Evolutionary conservation across 2,329 filamentous ascomycete species (phyloP).

Genomic region (Rhynchosporium secalis): DNA sequence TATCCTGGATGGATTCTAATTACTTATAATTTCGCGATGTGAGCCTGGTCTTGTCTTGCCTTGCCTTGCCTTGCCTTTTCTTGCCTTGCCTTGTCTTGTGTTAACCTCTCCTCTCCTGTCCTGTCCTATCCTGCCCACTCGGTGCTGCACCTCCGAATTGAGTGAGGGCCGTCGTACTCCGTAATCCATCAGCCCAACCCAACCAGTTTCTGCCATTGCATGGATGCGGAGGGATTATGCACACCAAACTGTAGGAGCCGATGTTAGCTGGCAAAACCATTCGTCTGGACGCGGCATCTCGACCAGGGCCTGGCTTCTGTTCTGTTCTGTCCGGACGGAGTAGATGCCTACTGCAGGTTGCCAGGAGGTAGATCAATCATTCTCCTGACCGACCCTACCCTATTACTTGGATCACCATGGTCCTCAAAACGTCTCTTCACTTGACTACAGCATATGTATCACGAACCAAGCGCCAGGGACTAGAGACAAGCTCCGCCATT

Average conservation of each 20-base stretch:
- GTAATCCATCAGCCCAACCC: too few species aligned
- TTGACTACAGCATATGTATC: conserved; percentile 1
- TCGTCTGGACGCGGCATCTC: conserved; percentile 11
- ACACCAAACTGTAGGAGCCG: not conserved
- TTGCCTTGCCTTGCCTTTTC: not conserved
- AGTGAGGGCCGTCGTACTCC: not conserved
- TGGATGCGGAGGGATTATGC: conserved; percentile 6
- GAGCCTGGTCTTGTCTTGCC: not conserved
- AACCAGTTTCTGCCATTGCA: conserved; percentile 12
- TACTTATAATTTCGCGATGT: conserved; percentile 1
- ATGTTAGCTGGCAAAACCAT: conserved; percentile 3
- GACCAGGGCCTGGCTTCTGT: not conserved
- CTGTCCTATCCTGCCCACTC: not conserved
- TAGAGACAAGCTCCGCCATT: conserved; percentile 6
- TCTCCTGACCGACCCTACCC: too few species aligned
- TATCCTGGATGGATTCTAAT: not conserved
- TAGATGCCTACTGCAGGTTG: conserved; percentile 10
- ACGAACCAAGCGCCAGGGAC: conserved; percentile 1
- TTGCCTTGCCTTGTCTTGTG: not conserved
- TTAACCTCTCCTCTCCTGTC: too few species aligned
- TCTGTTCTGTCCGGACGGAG: not conserved
- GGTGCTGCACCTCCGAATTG: conserved; percentile 13
- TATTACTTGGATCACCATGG: too few species aligned
- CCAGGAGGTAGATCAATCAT: conserved; percentile 10
- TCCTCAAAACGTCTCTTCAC: not conserved